phyloP scores from a whole-genome alignment of 495 filamentous ascomycete species.

The Tetracladium marchalianum region DNA sequence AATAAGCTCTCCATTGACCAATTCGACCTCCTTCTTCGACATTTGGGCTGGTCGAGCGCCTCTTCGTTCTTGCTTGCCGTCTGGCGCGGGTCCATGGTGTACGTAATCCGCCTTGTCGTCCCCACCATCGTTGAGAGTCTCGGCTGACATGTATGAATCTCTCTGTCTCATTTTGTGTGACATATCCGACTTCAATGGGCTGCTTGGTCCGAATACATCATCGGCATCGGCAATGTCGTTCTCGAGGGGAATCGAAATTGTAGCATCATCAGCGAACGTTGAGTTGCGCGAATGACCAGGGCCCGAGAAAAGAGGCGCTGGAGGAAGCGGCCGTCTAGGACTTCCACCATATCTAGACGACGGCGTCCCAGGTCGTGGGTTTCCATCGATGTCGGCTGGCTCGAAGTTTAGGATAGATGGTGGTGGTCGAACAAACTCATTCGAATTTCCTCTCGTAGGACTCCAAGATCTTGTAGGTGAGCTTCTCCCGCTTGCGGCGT shows the following conservation, averaged over 20 bases:
- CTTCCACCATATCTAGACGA: conserved; percentile 79
- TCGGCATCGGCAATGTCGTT: conserved; percentile 45
- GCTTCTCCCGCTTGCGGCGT: conserved; percentile 20
- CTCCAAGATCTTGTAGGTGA: conserved; percentile 64
- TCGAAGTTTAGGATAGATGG: conserved; percentile 66
- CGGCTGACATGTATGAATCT: conserved; percentile 47
- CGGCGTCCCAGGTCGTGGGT: conserved; percentile 81
- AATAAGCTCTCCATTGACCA: conserved; percentile 96
- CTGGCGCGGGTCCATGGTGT: conserved; percentile 82
- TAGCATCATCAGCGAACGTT: conserved; percentile 39
- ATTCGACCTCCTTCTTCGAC: conserved; percentile 84
- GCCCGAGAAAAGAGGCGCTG: conserved; percentile 71
- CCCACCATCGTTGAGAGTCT: conserved; percentile 46
- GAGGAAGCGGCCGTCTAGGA: conserved; percentile 78
- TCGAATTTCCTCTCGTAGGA: conserved; percentile 44
- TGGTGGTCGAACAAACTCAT: conserved; percentile 54
- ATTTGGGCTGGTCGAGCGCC: conserved; percentile 80
- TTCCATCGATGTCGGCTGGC: conserved; percentile 79
- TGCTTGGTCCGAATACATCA: conserved; percentile 66
- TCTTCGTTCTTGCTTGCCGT: conserved; percentile 71
- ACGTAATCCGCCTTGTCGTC: conserved; percentile 41
- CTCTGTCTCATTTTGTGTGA: conserved; percentile 34
- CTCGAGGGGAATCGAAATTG: conserved; percentile 48
- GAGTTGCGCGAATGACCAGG: conserved; percentile 24
- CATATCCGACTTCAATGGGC: conserved; percentile 31